Evolutionary conservation across 2,329 filamentous ascomycete genomes (phyloP), one percentile per base, ranked within the genome.

Genomic region (Periconia sp.): DNA sequence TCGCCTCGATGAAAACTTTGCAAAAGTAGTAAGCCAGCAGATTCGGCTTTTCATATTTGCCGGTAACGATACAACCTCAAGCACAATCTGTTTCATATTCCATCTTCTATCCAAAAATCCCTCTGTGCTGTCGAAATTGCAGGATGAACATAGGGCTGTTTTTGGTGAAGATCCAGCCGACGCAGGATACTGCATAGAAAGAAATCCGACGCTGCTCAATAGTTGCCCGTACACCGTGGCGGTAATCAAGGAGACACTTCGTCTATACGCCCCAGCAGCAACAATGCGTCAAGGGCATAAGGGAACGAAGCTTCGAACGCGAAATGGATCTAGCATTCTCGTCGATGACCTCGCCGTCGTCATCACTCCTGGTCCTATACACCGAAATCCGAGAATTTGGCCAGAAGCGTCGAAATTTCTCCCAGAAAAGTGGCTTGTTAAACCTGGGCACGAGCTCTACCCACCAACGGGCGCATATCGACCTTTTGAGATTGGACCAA

Each of bases 401-500:
- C 54, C 55, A 7, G 44, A 56, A 0, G 56, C 66, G 0, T 49
- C 61, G 3, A 49, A 53, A 0, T 71, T 70, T 45, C 42, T 64
- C 8, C 59, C 69, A 13, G 67, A 70, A 18, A 59, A 69, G 7
- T 67, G 56, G 23, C 53, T 67, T 8, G 47, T 50, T 10, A 30
- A 27, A 7, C 50, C 56, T 0, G 57, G 54, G 10, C 54, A 64
- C 11, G 52, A 27, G 1, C 51, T 60, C n/a, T 53, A 51, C 52
- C 23, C 59, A 2, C 55, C 48, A 14, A 30, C 53, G 1, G 50
- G 58, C 1, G 70, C 66, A 10, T 77, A 60, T 57, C 61, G 72
- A 6, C 66, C 75, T 0, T 79, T 79, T 50, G 73, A 77, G 37
- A 54, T 65, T 6, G 77, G 76, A 0, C 68, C 70, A 1, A 47